Percentiles rank a stretch among this genome's conserved stretches.
phyloP scores from a whole-genome alignment of 1,284 basidiomycete species.

The Irpex sp. region DNA sequence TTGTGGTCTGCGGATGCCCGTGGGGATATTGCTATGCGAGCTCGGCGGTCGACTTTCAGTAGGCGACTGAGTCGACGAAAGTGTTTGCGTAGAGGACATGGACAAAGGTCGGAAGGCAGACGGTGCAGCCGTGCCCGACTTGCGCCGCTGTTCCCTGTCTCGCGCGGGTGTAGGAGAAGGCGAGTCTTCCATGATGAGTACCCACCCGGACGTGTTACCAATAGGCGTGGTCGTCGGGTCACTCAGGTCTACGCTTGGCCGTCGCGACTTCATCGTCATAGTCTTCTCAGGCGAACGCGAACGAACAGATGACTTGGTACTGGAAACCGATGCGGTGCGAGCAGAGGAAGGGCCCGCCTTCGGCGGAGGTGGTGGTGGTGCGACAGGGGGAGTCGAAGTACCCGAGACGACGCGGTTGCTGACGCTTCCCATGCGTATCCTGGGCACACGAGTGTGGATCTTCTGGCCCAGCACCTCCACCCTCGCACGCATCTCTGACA shows the following conservation, averaged over 20 bases:
- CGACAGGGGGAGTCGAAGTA: slow-evolving; percentile 19
- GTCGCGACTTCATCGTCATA: slow-evolving; percentile 19
- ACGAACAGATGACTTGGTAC: slow-evolving; percentile 25
- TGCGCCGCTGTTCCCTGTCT: slow-evolving; percentile 50
- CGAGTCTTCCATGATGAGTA: slow-evolving; percentile 79
- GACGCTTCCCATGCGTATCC: slow-evolving; percentile 73
- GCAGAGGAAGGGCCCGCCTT: slow-evolving; percentile 20
- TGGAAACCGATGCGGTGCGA: slow-evolving; percentile 24
- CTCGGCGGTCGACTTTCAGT: slow-evolving; percentile 30
- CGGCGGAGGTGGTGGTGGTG: slow-evolving; percentile 24
- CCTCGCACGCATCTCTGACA: slow-evolving; percentile 80
- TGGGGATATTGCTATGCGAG: slow-evolving; percentile 37
- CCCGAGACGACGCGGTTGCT: slow-evolving; percentile 45
- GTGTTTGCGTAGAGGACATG: slow-evolving; percentile 25
- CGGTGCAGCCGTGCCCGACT: slow-evolving; percentile 49
- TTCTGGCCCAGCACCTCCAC: slow-evolving; percentile 79
- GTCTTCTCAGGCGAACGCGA: slow-evolving; percentile 25
- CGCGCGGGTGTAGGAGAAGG: slow-evolving; percentile 68
- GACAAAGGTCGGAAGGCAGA: slow-evolving; percentile 29
- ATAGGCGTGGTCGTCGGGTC: slow-evolving; percentile 34
- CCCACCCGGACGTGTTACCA: slow-evolving; percentile 72
- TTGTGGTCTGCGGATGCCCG: slow-evolving; percentile 54
- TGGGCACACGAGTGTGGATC: slow-evolving; percentile 79
- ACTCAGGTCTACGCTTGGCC: slow-evolving; percentile 29
- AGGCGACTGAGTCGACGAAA: slow-evolving; percentile 31